Conservation (phyloP, 257 asterid genomes). For the Solanum stenotomum region DNA sequence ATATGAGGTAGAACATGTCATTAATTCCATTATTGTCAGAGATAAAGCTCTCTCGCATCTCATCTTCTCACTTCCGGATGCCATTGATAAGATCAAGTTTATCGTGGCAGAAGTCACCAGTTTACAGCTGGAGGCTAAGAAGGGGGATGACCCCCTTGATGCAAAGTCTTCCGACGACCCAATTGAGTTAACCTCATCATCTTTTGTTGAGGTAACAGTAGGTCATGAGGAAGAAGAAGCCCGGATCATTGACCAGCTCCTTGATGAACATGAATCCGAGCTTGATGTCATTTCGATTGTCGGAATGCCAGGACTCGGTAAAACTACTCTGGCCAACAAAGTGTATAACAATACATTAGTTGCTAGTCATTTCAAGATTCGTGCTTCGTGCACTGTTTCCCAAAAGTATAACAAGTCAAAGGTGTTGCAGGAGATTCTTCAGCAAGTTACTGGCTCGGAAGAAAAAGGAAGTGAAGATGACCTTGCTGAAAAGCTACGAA, state of each 20-base stretch:
- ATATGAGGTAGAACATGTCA: too few relatives aligned
- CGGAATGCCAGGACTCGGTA: background rate
- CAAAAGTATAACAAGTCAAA: background rate
- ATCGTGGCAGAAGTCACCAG: background rate
- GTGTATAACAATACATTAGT: background rate
- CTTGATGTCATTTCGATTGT: background rate
- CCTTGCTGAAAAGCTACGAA: background rate
- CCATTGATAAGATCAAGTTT: background rate
- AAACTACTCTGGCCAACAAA: background rate
- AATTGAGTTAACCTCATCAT: background rate
- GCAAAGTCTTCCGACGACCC: background rate
- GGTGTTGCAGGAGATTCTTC: background rate
- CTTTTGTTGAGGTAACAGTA: background rate
- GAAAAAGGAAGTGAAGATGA: background rate
- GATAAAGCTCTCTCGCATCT: too few relatives aligned
- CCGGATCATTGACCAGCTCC: background rate
- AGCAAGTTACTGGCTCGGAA: background rate
- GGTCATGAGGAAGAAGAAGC: background rate
- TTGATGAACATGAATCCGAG: background rate
- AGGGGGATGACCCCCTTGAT: background rate
- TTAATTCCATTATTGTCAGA: too few relatives aligned
- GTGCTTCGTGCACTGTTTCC: background rate
- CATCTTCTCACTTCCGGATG: background rate
- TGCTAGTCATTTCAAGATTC: background rate
- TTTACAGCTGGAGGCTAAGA: background rate